phyloP scores from a whole-genome alignment of 2,329 filamentous ascomycete genomes.

The Lecanoromycetidae sp. region DNA sequence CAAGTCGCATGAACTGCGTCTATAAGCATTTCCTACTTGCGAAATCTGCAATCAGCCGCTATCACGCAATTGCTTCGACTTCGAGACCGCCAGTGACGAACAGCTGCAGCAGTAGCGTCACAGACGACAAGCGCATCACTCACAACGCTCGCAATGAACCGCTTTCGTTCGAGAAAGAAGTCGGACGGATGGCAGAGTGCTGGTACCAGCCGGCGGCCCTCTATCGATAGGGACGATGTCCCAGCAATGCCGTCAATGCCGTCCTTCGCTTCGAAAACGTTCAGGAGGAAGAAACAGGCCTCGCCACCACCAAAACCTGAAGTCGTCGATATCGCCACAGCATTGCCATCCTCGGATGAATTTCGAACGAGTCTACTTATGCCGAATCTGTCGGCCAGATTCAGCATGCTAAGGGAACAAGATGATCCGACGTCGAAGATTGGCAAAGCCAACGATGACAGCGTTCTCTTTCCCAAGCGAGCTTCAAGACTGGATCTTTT shows the following conservation, averaged over 20 bases:
- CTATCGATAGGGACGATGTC: too few relatives aligned
- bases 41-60: slow-evolving; percentile 1
- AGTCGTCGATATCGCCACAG: slow-evolving; percentile 60
- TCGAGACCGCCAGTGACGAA: not conserved
- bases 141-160: slow-evolving; percentile 53
- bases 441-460: slow-evolving; percentile 91
- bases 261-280: slow-evolving; percentile 27
- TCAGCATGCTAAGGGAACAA: slow-evolving; percentile 93
- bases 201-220: slow-evolving; percentile 33
- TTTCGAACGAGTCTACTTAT: slow-evolving; percentile 93
- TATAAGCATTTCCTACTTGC: not conserved
- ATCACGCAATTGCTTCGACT: not conserved
- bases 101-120: not conserved
- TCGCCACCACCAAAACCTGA: slow-evolving; percentile 42
- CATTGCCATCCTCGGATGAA: slow-evolving; percentile 70
- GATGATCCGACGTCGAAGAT: slow-evolving; percentile 81
- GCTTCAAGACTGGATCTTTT: slow-evolving; percentile 68
- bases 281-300: slow-evolving; percentile 41
- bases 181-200: slow-evolving; percentile 30
- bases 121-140: slow-evolving; percentile 9
- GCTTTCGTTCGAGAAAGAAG: slow-evolving; percentile 64
- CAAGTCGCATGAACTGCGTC: too few relatives aligned
- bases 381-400: slow-evolving; percentile 86
- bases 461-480: slow-evolving; percentile 71
- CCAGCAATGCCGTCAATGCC: slow-evolving; percentile 33